A percentile compares a stretch with the other conserved stretches of the same genome.
Evolutionary conservation across 768 basidiomycete genomes (phyloP).

Genomic region (Serendipita sp.): DNA sequence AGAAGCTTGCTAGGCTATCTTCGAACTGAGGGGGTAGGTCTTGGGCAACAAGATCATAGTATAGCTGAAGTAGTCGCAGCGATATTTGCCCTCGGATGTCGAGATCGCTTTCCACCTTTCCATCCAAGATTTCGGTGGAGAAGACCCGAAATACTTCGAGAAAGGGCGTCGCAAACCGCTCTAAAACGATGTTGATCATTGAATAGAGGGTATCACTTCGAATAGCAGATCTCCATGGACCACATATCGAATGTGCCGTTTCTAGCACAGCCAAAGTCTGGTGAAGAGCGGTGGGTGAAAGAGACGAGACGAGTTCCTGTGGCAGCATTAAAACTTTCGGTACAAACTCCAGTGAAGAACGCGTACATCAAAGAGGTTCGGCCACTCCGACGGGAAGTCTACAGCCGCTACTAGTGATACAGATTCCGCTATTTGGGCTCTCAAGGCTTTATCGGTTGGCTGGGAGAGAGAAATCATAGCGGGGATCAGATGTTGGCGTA

Average conservation of each 20-base stretch:
- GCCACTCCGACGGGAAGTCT: slow-evolving; percentile 86
- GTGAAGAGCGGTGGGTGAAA: slow-evolving; percentile 67
- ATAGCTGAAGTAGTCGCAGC: slow-evolving; percentile 69
- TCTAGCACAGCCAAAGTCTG: slow-evolving; percentile 81
- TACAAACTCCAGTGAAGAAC: not conserved
- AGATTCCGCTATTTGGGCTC: slow-evolving; percentile 82
- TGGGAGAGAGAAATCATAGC: slow-evolving; percentile 79
- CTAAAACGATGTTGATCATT: slow-evolving; percentile 82
- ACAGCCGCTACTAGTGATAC: slow-evolving; percentile 80
- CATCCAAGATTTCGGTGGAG: slow-evolving; percentile 32
- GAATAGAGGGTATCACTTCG: slow-evolving; percentile 74
- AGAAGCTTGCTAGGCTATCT: slow-evolving; percentile 71
- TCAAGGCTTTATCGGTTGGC: slow-evolving; percentile 51
- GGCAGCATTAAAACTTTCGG: not conserved
- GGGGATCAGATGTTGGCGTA: slow-evolving; percentile 68
- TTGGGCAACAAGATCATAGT: slow-evolving; percentile 87
- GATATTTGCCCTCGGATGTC: slow-evolving; percentile 51
- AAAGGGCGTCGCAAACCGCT: slow-evolving; percentile 70
- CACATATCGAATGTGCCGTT: slow-evolving; percentile 92
- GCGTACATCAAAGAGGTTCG: slow-evolving; percentile 77
- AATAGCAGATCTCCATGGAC: slow-evolving; percentile 80
- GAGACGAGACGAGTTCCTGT: slow-evolving; percentile 76
- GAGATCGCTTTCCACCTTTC: slow-evolving; percentile 24
- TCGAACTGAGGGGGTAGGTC: slow-evolving; percentile 91
- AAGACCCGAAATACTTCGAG: slow-evolving; percentile 66